Conservation (phyloP, 192 early-diverging fungal species). For the Nowakowskiella sp. region DNA sequence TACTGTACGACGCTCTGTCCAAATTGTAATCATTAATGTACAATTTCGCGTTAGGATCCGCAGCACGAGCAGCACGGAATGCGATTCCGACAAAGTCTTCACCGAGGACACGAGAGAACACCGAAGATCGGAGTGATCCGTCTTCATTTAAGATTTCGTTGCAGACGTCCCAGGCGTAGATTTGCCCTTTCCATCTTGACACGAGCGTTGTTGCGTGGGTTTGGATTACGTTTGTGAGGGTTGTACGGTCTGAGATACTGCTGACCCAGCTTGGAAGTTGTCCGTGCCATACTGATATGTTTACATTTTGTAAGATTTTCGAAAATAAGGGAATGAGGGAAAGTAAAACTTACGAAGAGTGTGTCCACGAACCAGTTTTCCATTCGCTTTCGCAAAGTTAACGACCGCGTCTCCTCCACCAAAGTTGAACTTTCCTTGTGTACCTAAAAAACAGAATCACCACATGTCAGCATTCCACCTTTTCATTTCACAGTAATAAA, state of each 20-base stretch:
- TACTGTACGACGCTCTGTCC: constrained; percentile 9
- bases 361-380: constrained; percentile 10
- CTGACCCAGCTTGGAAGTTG: background rate
- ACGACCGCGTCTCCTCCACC: constrained; percentile 2
- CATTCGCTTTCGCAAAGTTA: constrained; percentile 6
- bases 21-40: constrained; percentile 28
- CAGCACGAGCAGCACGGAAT: constrained; percentile 25
- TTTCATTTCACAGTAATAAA: too few relatives aligned
- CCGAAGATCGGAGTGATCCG: constrained; percentile 20
- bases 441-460: too few relatives aligned
- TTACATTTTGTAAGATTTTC: background rate
- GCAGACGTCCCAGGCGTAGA: constrained; percentile 3
- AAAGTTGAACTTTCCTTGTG: constrained; percentile 5
- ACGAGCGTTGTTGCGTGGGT: constrained; percentile 7
- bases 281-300: background rate
- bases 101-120: constrained; percentile 14
- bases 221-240: constrained; percentile 4
- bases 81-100: constrained; percentile 17
- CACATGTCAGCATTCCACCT: too few relatives aligned
- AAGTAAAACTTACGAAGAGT: constrained; percentile 12
- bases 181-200: constrained; percentile 1
- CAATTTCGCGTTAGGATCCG: constrained; percentile 24
- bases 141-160: constrained; percentile 13
- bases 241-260: constrained; percentile 6
- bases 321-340: too few relatives aligned